Percentiles rank a stretch among this genome's conserved stretches.
Evolutionary conservation across 2,329 filamentous ascomycete species (phyloP).

Genomic region (Xylariaceae sp.): DNA sequence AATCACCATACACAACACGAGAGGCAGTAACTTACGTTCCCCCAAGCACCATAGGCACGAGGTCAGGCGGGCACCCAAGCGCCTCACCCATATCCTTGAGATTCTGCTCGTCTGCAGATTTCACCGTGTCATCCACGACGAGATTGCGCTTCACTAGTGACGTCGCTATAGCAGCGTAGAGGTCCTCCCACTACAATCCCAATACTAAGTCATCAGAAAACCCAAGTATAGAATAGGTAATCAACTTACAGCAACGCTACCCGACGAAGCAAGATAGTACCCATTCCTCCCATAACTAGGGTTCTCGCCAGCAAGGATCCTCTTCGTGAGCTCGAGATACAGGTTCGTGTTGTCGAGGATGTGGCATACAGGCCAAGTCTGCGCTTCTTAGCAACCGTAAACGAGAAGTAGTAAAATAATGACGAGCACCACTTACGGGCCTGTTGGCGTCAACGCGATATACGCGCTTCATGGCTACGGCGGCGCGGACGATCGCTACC

Average conservation of each 20-base stretch:
- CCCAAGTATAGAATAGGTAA: background rate
- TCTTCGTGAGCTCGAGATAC: slow-evolving; percentile 43
- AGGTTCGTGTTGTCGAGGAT: slow-evolving; percentile 44
- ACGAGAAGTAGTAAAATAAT: background rate
- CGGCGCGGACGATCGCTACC: slow-evolving; percentile 44
- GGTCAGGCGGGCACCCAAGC: slow-evolving; percentile 33
- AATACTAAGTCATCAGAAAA: background rate
- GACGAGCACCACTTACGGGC: slow-evolving; percentile 30
- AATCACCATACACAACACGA: background rate
- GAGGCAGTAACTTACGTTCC: too few relatives aligned
- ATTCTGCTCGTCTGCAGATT: slow-evolving; percentile 34
- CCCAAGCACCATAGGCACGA: too few relatives aligned
- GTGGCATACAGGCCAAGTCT: slow-evolving; percentile 53
- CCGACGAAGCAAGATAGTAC: slow-evolving; percentile 48
- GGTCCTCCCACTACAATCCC: slow-evolving; percentile 41
- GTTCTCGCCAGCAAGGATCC: slow-evolving; percentile 39
- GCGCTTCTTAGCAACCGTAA: slow-evolving; percentile 2
- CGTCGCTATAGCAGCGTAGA: slow-evolving; percentile 45
- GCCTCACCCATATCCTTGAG: slow-evolving; percentile 41
- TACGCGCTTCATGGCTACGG: slow-evolving; percentile 38
- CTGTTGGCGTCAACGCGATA: slow-evolving; percentile 40
- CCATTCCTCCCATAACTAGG: slow-evolving; percentile 41
- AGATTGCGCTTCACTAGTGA: slow-evolving; percentile 39
- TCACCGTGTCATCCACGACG: slow-evolving; percentile 37
- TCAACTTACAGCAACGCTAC: slow-evolving; percentile 36